Conservation (phyloP, 345 rosid genomes). For the Ceriops tagal region DNA sequence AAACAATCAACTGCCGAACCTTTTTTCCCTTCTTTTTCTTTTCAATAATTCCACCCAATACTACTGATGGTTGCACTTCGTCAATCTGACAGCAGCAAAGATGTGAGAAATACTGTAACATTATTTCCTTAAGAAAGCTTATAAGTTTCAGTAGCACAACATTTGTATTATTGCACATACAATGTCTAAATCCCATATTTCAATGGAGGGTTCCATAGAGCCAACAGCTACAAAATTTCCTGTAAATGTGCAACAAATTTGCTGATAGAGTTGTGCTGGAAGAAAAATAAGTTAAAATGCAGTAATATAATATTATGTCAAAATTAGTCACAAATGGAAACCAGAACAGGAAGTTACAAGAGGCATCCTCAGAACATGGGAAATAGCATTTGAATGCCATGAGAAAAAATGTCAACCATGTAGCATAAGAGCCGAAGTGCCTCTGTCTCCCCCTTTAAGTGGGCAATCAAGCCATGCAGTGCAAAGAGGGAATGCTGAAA, state of each 20-base stretch:
- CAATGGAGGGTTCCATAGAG: constrained; percentile 81
- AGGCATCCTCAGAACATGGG: too few relatives aligned
- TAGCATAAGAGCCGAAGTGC: constrained; percentile 25
- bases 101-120: constrained; percentile 17
- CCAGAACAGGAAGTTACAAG: background rate
- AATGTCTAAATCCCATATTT: constrained; percentile 94
- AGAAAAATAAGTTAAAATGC: background rate
- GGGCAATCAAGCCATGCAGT: constrained; percentile 91
- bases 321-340: background rate
- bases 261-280: too few relatives aligned
- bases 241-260: constrained; percentile 24
- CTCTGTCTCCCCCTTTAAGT: constrained; percentile 81
- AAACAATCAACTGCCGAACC: constrained; percentile 31
- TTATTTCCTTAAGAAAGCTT: constrained; percentile 4
- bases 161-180: constrained; percentile 41
- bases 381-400: background rate
- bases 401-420: background rate
- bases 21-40: constrained; percentile 50
- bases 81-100: constrained; percentile 53
- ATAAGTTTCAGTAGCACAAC: background rate
- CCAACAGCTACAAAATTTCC: constrained; percentile 94
- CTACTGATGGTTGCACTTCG: constrained; percentile 71
- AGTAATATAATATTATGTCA: background rate
- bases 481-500: constrained; percentile 80
- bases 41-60: constrained; percentile 66